Base-by-base conservation (phyloP, 2,329 filamentous ascomycete genomes). In the Nemania sp. region DNA sequence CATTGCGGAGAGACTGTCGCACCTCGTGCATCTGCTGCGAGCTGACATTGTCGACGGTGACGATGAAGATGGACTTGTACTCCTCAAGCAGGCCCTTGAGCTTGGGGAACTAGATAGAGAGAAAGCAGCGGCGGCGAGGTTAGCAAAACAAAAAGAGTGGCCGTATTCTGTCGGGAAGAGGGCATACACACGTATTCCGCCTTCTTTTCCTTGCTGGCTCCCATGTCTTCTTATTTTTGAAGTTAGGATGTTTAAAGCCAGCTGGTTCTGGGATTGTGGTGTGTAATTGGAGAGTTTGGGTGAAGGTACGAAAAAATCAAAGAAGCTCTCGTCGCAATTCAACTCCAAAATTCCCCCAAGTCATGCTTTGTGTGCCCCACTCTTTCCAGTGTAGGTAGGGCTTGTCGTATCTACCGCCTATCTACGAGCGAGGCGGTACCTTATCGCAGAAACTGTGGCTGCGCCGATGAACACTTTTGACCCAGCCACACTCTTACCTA, bases 21-120 rank as follows among this genome's bases (percentile, higher is more conserved):
- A 99, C 98, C 90, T 99, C 96, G 93, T 99, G 96, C 97, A 99
- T 99, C 91, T 99, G 97, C 91, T 99, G 96, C 78, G 96, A 99
- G 85, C 92, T 93, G 90, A 99, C 96, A 99, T 98, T 99, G 93
- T 98, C 93, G 82, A 95, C 92, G 82, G 90, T 82, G 84, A 97
- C 94, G 84, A 99, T 94, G 93, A 99, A 98, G 88, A 98, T 92
- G 81, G 92, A 95, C 84, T 90, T 90, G 92, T 97, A 98, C 84
- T 94, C 91, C 88, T 98, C 93, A 84, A 99, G 92, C 84, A 98
- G 90, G 85, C 84, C 84, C 92, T 98, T 97, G 84, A 99, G 94
- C 94, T 98, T 98, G 85, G 98, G 95, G 89, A 99, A 99, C 91
- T 99, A 97, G 84, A 57, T n/a, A n/a, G n/a, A n/a, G n/a, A n/a